Evolutionary conservation across 768 basidiomycete genomes (phyloP).

Genomic region (Pisolithus microcarpus): DNA sequence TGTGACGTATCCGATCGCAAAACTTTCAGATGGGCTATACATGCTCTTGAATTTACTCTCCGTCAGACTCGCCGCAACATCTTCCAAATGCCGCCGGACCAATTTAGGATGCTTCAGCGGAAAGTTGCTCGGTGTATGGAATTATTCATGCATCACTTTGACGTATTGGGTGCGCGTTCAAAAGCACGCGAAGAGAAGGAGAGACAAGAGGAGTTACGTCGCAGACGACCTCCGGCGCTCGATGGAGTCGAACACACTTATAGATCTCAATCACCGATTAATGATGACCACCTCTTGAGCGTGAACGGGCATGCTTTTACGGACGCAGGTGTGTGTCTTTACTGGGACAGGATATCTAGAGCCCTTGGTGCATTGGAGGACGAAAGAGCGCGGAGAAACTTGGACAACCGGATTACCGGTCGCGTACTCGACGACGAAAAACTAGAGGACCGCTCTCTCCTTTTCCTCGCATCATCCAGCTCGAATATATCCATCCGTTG

Average conservation of each 20-base stretch:
- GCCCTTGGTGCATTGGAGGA: constrained; percentile 61
- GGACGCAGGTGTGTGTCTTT: constrained; percentile 60
- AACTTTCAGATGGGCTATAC: constrained; percentile 98
- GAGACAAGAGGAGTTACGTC: constrained; percentile 55
- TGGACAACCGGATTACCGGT: constrained; percentile 73
- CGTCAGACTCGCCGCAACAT: constrained; percentile 86
- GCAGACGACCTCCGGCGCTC: constrained; percentile 46
- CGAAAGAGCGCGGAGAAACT: constrained; percentile 49
- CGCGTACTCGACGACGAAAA: constrained; percentile 92
- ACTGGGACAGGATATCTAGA: constrained; percentile 65
- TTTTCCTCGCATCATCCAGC: constrained; percentile 91
- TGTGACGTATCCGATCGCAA: constrained; percentile 93
- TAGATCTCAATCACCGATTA: constrained; percentile 32
- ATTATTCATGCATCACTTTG: constrained; percentile 93
- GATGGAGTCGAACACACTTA: constrained; percentile 40
- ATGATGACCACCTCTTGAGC: constrained; percentile 24
- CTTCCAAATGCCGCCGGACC: constrained; percentile 75
- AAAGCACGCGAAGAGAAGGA: constrained; percentile 91
- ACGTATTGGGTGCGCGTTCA: constrained; percentile 92
- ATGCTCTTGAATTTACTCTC: constrained; percentile 87
- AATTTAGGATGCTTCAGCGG: constrained; percentile 84
- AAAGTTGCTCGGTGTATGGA: constrained; percentile 97
- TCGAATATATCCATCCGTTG: constrained; percentile 94
- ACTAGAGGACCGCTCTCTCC: constrained; percentile 86
- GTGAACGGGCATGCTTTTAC: constrained; percentile 37